Percentiles rank a stretch among this genome's conserved stretches.
These are phyloP conservation scores for Macadamia tetraphylla DNA, from an alignment of 164 flowering plant species.

Conservation along the genomic window DNA sequence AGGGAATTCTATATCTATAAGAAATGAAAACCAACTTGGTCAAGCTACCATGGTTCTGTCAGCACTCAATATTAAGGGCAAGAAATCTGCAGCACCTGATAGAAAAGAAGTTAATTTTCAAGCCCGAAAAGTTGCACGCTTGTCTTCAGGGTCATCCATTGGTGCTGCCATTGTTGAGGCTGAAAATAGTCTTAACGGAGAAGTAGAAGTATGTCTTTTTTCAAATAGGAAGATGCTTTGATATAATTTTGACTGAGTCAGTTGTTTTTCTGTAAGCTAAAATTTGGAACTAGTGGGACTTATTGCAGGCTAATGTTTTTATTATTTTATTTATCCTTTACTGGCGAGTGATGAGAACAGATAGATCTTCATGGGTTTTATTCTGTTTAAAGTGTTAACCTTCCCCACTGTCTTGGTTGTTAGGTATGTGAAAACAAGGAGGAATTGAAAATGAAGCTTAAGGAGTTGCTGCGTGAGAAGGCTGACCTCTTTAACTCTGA, in stretches of 20 bases:
- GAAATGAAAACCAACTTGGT: constrained; percentile 15
- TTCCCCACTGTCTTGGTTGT: constrained; percentile 6
- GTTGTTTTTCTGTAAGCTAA: constrained; percentile 1
- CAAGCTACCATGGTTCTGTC: constrained; percentile 21
- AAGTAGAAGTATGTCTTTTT: constrained; percentile 57
- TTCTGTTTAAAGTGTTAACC: neutral
- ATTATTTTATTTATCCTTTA: neutral
- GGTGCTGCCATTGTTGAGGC: constrained; percentile 99
- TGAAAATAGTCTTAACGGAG: constrained; percentile 51
- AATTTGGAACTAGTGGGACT: constrained; percentile 10
- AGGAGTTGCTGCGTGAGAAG: constrained; percentile 72
- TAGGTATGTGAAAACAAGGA: constrained; percentile 72
- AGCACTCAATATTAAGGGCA: constrained; percentile 18
- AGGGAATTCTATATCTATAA: constrained; percentile 7
- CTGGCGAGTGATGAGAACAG: too few relatives aligned
- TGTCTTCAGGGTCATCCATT: constrained; percentile 56
- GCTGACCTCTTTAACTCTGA: constrained; percentile 64
- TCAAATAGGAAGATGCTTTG: constrained; percentile 21
- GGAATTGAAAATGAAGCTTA: constrained; percentile 77
- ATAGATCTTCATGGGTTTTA: neutral
- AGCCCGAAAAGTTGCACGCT: constrained; percentile 48
- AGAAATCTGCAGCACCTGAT: constrained; percentile 21
- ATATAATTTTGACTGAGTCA: constrained; percentile 16
- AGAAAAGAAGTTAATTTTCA: constrained; percentile 24
- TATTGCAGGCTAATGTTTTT: constrained; percentile 7